Base-by-base conservation (phyloP, 495 filamentous ascomycete genomes). In the Pseudoneurospora amorphoporcata region DNA sequence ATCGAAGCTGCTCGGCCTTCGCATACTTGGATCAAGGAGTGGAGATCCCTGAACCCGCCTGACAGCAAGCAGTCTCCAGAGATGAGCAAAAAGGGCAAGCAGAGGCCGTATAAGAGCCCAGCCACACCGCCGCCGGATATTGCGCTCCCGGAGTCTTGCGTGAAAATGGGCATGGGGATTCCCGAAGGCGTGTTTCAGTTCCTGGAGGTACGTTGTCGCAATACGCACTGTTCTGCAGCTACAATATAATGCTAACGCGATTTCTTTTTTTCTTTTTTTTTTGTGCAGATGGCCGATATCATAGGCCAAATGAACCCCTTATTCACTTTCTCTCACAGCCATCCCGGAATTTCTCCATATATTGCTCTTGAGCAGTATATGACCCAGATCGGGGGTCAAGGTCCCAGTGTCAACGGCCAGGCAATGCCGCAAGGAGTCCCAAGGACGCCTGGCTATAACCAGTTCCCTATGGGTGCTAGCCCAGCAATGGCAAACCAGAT, bases 1-100 rank as follows among this genome's bases (percentile, higher is more conserved):
- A 83, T 87, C 16, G 79, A 92, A 58, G 84, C 85, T 2, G 86
- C 85, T 9, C 83, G 83, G 65, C 87, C 87, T 12, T 74, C 82
- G 17, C 86, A 87, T 70, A 82, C 83, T 61, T 88, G 87, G 87
- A 78, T 81, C 69, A 88, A 88, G 77, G 86, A 87, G 38, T 88
- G 86, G 86, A 78, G 79, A 37, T 84, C 80, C 40, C 75, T 87
- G 8, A 88, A 88, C 72, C 73, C 74, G 1, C 81, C 86, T 38
- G 90, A 92, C 71, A 83, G 83, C 70, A 92, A 91, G 76, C 86
- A 88, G 73, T 93, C 91, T 23, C 92, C 92, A 4, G 91, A 92
- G 77, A 85, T 88, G 86, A 88, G 87, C 75, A 94, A 94, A 77
- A 88, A 91, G 77, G 88, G 86, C 76, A 91, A 90, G 74, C 71